Percentiles rank a stretch among this genome's conserved stretches.
Conservation (phyloP, 2,329 filamentous ascomycete species). For the Harringtonia aguacate region DNA sequence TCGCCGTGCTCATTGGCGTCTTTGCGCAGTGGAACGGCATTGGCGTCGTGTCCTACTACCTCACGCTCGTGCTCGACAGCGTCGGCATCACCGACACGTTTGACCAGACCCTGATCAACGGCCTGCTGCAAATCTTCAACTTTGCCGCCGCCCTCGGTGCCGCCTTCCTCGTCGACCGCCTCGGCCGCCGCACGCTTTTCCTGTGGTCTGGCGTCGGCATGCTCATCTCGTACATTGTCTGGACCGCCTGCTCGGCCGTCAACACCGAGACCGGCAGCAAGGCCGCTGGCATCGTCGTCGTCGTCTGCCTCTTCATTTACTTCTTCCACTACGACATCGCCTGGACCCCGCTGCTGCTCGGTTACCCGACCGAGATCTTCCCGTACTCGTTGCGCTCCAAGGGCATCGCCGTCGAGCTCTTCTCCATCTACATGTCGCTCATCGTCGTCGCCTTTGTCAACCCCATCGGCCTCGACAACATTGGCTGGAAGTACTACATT, state of each 20-base stretch:
- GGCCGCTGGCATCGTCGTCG: neutral
- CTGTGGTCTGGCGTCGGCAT: conserved; percentile 14
- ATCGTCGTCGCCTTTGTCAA: conserved; percentile 4
- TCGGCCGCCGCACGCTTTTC: conserved; percentile 22
- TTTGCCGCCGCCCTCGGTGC: conserved; percentile 2
- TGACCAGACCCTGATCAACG: conserved; percentile 1
- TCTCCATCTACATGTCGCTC: neutral
- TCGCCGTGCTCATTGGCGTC: conserved; percentile 3
- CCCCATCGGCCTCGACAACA: conserved; percentile 3
- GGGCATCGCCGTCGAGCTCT: neutral
- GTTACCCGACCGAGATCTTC: conserved; percentile 4
- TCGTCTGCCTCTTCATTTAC: conserved; percentile 2
- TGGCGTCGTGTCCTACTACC: conserved; percentile 2
- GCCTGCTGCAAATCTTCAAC: conserved; percentile 1
- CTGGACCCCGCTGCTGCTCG: neutral
- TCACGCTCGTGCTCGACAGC: neutral
- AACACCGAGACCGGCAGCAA: conserved; percentile 10
- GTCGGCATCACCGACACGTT: conserved; percentile 3
- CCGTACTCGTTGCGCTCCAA: conserved; percentile 1
- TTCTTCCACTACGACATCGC: conserved; percentile 11
- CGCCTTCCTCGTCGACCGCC: conserved; percentile 17
- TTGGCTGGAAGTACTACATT: conserved; percentile 7
- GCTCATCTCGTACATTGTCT: conserved; percentile 5
- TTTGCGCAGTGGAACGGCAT: conserved; percentile 7
- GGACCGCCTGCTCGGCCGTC: conserved; percentile 1